Evolutionary conservation across 78 protist species (phyloP).

Genomic region (Polysphondylium violaceum): DNA sequence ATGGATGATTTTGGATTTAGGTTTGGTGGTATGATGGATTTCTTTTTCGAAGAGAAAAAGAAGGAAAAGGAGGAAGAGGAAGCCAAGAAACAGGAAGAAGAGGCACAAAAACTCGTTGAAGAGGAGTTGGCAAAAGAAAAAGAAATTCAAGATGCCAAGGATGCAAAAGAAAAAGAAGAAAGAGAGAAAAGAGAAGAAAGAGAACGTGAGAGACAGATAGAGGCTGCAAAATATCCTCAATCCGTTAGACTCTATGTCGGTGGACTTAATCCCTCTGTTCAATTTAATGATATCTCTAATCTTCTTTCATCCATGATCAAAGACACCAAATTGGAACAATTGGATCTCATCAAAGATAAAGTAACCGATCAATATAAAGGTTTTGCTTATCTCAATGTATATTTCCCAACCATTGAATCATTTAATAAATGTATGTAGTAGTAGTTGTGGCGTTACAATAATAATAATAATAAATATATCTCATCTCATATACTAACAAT

Average conservation of each 20-base stretch:
- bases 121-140: not conserved
- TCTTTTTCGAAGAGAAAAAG: conserved; percentile 13
- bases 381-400: conserved; percentile 37
- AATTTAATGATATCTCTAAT: not conserved
- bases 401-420: conserved; percentile 21
- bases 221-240: conserved; percentile 29
- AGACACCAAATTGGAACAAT: not conserved
- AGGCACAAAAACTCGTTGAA: not conserved
- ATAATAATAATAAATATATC: not conserved
- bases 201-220: conserved; percentile 2
- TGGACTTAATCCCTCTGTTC: conserved; percentile 11
- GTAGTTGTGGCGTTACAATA: too few relatives aligned
- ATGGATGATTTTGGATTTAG: conserved; percentile 68
- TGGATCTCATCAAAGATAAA: conserved; percentile 17
- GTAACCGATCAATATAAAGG: conserved; percentile 32
- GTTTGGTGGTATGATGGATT: conserved; percentile 40
- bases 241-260: conserved; percentile 34
- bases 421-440: conserved; percentile 11
- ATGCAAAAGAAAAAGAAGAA: conserved; percentile 32
- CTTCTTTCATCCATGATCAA: conserved; percentile 14
- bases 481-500: too few relatives aligned
- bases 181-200: conserved; percentile 6
- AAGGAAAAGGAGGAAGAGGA: conserved; percentile 35
- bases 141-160: conserved; percentile 7
- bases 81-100: not conserved